These are phyloP conservation scores for Leishmania tarentolae DNA, from an alignment of 208 protist genomes.

Conservation along the genomic window DNA sequence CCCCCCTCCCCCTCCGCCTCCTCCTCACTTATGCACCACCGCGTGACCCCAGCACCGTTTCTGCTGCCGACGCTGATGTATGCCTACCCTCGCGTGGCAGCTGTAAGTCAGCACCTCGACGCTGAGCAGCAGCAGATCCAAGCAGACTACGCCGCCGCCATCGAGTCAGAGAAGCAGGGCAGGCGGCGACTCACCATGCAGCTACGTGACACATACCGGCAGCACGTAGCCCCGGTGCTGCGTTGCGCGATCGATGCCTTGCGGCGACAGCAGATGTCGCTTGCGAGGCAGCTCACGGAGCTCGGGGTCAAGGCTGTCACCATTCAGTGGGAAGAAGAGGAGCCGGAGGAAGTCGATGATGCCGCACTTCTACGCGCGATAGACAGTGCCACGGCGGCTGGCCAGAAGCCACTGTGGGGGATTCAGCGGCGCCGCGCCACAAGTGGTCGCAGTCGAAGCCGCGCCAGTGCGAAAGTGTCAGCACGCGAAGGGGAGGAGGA, in stretches of 20 bases:
- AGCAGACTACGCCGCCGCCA: constrained; percentile 30
- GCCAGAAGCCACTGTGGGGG: constrained; percentile 1
- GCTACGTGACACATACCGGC: constrained; percentile 35
- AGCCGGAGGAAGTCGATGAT: constrained; percentile 4
- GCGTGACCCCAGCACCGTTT: constrained; percentile 5
- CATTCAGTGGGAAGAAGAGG: constrained; percentile 43
- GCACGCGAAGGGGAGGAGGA: background rate
- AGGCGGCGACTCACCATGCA: constrained; percentile 17
- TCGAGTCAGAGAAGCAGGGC: constrained; percentile 31
- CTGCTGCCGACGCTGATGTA: constrained; percentile 39
- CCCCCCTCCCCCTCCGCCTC: background rate
- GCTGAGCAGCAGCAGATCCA: constrained; percentile 36
- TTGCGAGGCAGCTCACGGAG: constrained; percentile 33
- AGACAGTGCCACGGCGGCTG: constrained; percentile 15
- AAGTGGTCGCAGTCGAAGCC: background rate
- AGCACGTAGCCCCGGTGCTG: constrained; percentile 33
- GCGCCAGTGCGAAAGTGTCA: background rate
- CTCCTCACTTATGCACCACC: background rate
- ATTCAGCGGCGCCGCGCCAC: background rate
- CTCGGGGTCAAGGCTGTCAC: constrained; percentile 37
- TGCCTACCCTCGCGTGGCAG: constrained; percentile 35
- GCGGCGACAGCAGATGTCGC: constrained; percentile 25
- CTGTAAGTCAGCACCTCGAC: constrained; percentile 45
- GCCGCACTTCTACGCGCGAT: constrained; percentile 19
- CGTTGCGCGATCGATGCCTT: constrained; percentile 14